A percentile compares a stretch with the other conserved stretches of the same genome.
Conservation (phyloP, 805 yeast genomes). For the Sugiyamaella marilandica region DNA sequence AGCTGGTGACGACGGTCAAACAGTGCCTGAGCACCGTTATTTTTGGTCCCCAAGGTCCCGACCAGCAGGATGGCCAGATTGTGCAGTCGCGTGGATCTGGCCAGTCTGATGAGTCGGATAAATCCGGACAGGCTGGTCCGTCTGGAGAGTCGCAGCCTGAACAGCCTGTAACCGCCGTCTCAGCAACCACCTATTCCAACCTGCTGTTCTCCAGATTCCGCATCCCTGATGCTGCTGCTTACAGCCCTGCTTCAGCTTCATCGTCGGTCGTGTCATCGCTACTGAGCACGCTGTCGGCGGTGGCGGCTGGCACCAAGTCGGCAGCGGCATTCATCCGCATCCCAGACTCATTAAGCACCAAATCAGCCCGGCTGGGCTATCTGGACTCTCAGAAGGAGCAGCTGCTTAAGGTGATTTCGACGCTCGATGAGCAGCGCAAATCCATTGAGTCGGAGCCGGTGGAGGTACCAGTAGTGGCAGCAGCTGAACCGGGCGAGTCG, state of each 20-base stretch:
- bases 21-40: slow-evolving; percentile 10
- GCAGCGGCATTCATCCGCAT: slow-evolving; percentile 4
- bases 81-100: neutral
- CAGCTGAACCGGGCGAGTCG: neutral
- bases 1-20: slow-evolving; percentile 8
- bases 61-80: slow-evolving; percentile 4
- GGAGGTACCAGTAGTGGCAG: neutral
- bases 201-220: slow-evolving; percentile 27
- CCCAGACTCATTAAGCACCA: slow-evolving; percentile 16
- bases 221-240: slow-evolving; percentile 22
- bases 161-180: neutral
- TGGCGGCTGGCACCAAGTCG: neutral
- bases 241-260: slow-evolving; percentile 3
- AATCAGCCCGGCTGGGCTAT: slow-evolving; percentile 17
- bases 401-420: slow-evolving; percentile 18
- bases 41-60: slow-evolving; percentile 19
- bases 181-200: slow-evolving; percentile 15
- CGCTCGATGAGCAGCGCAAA: slow-evolving; percentile 15
- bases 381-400: slow-evolving; percentile 18
- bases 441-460: slow-evolving; percentile 15
- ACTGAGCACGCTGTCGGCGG: neutral
- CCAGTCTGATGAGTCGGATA: neutral
- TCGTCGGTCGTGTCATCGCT: neutral
- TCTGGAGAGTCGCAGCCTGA: neutral
- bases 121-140: slow-evolving; percentile 5